Evolutionary conservation across 192 early-diverging fungal species (phyloP), one percentile per base, ranked within the genome.

Genomic region (Diversispora eburnea): DNA sequence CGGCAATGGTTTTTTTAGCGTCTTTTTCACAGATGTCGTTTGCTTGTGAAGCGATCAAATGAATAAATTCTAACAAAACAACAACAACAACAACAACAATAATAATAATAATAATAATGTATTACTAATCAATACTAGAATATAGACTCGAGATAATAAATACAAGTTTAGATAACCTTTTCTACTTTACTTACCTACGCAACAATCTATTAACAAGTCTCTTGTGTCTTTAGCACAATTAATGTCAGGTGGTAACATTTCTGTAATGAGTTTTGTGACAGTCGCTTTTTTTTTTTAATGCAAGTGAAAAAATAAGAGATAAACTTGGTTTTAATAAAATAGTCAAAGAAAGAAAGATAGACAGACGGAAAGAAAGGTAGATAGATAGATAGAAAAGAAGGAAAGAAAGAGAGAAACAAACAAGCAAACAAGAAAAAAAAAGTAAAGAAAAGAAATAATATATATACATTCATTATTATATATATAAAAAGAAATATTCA

Each of bases 11-110:
- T 85, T 97, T 99, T 77, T 95, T 95, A 4, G 88, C 81, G 70
- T 96, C 96, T 74, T 96, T 95, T 79, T 99, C 97, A 79, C 95
- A 98, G 46, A 92, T 90, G 67, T 97, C 95, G 79, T 96, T 99
- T 10, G 97, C 94, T 79, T 96, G 90, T 4, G 95, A 92, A 25
- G 96, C 91, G 41, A 98, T 85, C 76, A 98, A 80, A 60, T 98
- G 96, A 54, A 98, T 96, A 74, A 98, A 98, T 80, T 99, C 96
- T 93, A 42, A n/a, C n/a, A 67, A 76, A 70, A 3, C 19, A 19
- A 12, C 17, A 43, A 42, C 3, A 15, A 12, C 3, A 9, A n/a
- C 6, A 71, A 42, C 6, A 43, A 39, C 4, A 59, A 41, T 43
- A 69, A 64, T 22, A 45, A 59, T 17, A 47, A 5, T 12, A 54